These are phyloP conservation scores for Colletotrichum falcatum DNA, from an alignment of 2,329 filamentous ascomycete species.

Conservation along the genomic window DNA sequence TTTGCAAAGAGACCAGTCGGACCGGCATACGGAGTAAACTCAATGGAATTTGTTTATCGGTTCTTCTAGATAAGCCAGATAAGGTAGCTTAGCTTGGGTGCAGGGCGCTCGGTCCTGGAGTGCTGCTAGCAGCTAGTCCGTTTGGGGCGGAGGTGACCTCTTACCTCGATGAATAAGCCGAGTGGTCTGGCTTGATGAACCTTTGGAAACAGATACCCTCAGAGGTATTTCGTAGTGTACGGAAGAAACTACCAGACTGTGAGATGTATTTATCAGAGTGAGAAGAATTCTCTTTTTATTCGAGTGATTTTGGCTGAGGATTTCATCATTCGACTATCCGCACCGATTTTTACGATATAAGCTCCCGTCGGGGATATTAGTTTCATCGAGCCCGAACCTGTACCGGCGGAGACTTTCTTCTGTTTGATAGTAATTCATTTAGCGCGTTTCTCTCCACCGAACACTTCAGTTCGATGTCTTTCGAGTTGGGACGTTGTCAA, in stretches of 20 bases:
- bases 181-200: not conserved
- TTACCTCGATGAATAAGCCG: constrained; percentile 12
- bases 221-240: not conserved
- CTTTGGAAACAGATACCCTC: not conserved
- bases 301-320: accelerated
- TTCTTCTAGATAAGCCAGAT: not conserved
- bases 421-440: too few relatives aligned
- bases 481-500: not conserved
- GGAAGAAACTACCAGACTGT: not conserved
- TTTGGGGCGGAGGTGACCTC: not conserved
- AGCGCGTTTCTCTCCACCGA: not conserved
- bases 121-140: constrained; percentile 17
- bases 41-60: constrained; percentile 11
- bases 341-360: not conserved
- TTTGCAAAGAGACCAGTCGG: not conserved
- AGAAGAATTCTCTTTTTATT: not conserved
- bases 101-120: constrained; percentile 1
- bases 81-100: constrained; percentile 2
- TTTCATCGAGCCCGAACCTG: not conserved
- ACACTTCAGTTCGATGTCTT: not conserved
- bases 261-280: too few relatives aligned
- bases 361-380: too few relatives aligned
- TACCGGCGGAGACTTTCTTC: not conserved
- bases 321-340: not conserved
- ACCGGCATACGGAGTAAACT: constrained; percentile 11